These are phyloP conservation scores for Canavalia gladiata DNA, from an alignment of 306 rosid species.

Conservation along the genomic window DNA sequence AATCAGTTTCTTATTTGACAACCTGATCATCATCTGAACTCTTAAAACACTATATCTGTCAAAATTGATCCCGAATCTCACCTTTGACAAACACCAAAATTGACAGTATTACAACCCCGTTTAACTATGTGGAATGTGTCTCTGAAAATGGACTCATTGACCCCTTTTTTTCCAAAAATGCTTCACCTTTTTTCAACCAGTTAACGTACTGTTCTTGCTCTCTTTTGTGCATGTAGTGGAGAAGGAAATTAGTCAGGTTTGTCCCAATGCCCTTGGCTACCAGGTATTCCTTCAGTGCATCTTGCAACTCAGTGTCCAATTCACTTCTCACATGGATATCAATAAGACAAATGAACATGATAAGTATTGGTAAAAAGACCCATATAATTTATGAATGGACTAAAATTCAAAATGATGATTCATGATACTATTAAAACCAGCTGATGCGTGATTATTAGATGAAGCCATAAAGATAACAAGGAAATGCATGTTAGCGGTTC, in stretches of 20 bases:
- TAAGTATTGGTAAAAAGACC: not conserved
- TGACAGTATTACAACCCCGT: not conserved
- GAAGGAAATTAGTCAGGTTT: conserved; percentile 71
- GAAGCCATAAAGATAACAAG: conserved; percentile 5
- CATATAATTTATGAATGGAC: conserved; percentile 1
- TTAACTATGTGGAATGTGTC: conserved; percentile 34
- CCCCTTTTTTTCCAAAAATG: conserved; percentile 51
- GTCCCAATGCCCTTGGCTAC: conserved; percentile 70
- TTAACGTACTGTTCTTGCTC: conserved; percentile 79
- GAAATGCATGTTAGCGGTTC: not conserved
- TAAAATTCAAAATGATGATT: not conserved
- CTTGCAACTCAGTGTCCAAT: conserved; percentile 61
- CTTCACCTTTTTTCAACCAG: conserved; percentile 75
- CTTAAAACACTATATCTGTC: not conserved
- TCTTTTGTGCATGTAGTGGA: conserved; percentile 67
- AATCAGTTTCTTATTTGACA: conserved; percentile 27
- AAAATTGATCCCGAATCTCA: conserved; percentile 18
- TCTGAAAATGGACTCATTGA: conserved; percentile 30
- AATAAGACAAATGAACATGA: conserved; percentile 29
- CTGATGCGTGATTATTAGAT: conserved; percentile 6
- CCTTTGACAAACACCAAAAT: not conserved
- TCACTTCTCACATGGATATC: conserved; percentile 57
- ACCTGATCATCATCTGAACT: not conserved
- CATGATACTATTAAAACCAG: conserved; percentile 31
- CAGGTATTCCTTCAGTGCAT: conserved; percentile 67